These are phyloP conservation scores for Blastosporella zonata DNA, from an alignment of 1,284 basidiomycete species.

Conservation along the genomic window DNA sequence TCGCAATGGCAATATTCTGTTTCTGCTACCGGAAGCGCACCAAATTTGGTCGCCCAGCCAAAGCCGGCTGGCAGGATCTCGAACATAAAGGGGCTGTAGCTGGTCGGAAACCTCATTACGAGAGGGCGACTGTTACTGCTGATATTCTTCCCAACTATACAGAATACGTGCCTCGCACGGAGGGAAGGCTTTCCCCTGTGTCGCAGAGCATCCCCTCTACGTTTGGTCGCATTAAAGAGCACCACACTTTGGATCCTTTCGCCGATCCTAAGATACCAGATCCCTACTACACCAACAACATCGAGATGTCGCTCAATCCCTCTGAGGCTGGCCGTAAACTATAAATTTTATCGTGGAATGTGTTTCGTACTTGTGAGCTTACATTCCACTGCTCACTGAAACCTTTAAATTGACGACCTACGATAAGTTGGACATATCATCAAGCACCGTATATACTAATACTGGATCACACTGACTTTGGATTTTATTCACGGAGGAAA, in stretches of 20 bases:
- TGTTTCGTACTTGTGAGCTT: no score
- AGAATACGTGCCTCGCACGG: conserved; percentile 6
- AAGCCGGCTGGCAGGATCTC: conserved; percentile 13
- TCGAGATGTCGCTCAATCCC: conserved; percentile 3
- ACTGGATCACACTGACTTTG: no score
- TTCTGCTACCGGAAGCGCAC: background rate
- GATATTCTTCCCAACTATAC: conserved; percentile 2
- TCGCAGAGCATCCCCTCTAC: conserved; percentile 1
- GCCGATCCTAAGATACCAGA: background rate
- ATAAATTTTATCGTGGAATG: background rate
- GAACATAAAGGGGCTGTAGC: conserved; percentile 9
- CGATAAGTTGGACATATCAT: no score
- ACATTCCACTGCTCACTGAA: no score
- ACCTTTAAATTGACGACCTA: no score
- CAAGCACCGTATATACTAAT: no score
- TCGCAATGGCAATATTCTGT: conserved; percentile 19
- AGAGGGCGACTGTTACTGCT: background rate
- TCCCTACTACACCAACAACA: background rate
- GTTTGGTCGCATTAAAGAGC: conserved; percentile 8
- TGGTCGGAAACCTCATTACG: background rate
- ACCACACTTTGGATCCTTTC: conserved; percentile 12
- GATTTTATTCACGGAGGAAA: no score
- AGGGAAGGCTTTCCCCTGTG: conserved; percentile 8
- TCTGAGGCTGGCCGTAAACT: background rate
- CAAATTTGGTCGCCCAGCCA: background rate